Conservation (phyloP, 106 monocot genomes). For the Triglochin maritima region DNA sequence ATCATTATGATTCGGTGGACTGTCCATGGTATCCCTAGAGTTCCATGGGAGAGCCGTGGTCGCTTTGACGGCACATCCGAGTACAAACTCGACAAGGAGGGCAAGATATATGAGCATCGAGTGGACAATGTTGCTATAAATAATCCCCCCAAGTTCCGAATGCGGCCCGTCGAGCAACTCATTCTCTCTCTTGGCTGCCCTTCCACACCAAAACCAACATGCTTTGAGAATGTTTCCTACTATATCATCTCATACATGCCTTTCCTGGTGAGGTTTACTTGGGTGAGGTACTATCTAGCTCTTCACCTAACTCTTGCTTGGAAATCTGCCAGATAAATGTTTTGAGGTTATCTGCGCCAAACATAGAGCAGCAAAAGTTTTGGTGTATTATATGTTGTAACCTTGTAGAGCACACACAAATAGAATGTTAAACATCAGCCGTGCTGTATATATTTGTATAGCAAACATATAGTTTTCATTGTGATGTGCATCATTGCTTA, state of each 20-base stretch:
- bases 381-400: conserved; percentile 3
- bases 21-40: conserved; percentile 59
- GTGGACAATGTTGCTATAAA: conserved; percentile 63
- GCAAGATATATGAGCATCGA: conserved; percentile 79
- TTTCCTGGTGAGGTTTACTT: conserved; percentile 27
- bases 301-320: conserved; percentile 27
- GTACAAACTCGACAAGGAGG: conserved; percentile 79
- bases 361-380: conserved; percentile 1
- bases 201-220: conserved; percentile 55
- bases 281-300: conserved; percentile 40
- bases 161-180: conserved; percentile 43
- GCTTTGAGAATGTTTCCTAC: conserved; percentile 7
- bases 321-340: conserved; percentile 6
- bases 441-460: conserved; percentile 3
- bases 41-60: conserved; percentile 68
- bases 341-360: conserved; percentile 1
- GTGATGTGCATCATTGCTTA: neutral
- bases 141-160: conserved; percentile 48
- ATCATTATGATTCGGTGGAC: conserved; percentile 83
- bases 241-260: conserved; percentile 7
- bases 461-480: neutral
- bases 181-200: conserved; percentile 56
- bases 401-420: neutral
- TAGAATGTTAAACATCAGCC: neutral
- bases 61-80: conserved; percentile 76